Evolutionary conservation across 768 basidiomycete genomes (phyloP).

Genomic region (Pulveroboletus ravenelii): DNA sequence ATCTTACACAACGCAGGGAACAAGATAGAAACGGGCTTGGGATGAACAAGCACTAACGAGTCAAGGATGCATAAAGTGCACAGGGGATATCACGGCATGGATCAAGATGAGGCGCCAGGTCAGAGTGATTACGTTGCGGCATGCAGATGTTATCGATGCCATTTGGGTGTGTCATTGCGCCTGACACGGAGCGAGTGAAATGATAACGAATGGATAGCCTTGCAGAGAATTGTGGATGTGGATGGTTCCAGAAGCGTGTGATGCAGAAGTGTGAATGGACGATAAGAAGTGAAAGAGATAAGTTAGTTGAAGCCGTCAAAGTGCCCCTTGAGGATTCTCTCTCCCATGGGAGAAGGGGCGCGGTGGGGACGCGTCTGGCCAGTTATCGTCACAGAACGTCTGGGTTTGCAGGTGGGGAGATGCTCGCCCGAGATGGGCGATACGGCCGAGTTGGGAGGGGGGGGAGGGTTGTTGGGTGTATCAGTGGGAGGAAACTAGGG

Average conservation of each 20-base stretch:
- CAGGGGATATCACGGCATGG: slow-evolving; percentile 21
- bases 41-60: slow-evolving; percentile 7
- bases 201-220: slow-evolving; percentile 6
- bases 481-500: slow-evolving; percentile 10
- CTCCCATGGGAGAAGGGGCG: slow-evolving; percentile 87
- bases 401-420: slow-evolving; percentile 33
- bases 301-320: slow-evolving; percentile 83
- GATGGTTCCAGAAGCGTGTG: slow-evolving; percentile 5
- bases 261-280: neutral
- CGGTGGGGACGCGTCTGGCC: slow-evolving; percentile 49
- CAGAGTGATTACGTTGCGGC: slow-evolving; percentile 4
- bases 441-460: slow-evolving; percentile 53
- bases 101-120: neutral
- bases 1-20: slow-evolving; percentile 1
- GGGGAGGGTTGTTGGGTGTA: slow-evolving; percentile 32
- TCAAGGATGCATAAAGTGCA: neutral
- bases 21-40: slow-evolving; percentile 1
- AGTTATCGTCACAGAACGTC: slow-evolving; percentile 57
- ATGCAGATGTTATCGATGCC: slow-evolving; percentile 11
- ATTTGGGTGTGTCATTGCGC: slow-evolving; percentile 3
- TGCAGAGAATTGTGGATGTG: neutral
- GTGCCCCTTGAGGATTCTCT: slow-evolving; percentile 85
- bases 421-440: slow-evolving; percentile 17
- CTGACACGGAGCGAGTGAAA: neutral
- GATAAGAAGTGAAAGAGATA: neutral